Base-by-base conservation (phyloP, 1,139 yeast genomes). In the Zygoascus sp. region DNA sequence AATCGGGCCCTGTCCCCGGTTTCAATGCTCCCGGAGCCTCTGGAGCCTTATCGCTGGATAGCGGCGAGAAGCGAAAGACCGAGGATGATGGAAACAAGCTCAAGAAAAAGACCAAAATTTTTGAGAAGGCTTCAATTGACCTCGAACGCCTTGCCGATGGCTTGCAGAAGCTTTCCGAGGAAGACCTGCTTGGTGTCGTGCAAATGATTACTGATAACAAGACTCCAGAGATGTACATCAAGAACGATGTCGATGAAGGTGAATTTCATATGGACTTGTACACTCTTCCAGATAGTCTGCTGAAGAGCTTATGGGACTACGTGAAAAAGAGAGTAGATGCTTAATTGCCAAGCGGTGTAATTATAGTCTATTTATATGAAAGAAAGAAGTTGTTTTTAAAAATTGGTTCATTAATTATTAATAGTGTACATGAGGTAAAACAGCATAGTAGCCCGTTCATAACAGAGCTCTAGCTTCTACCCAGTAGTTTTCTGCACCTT, bases 161-260 rank as follows among this genome's bases (percentile, higher is more conserved):
- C 2, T 76, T 92, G 59, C 87, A 95, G 50, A 86, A 87, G 66
- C 75, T 92, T 52, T 82, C 76, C 51, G 98, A 92, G 67, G 97
- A 92, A 64, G 97, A 92, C 65, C 75, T 92, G 59, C 79, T 92
- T 50, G 95, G 90, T 32, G 94, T 92, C 45, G 97, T 92, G 46
- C 97, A 92, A 68, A 90, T 92, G 97, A 95, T 92, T 32, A 89
- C 96, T 46, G 97, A 92, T 66, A 92, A 92, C 69, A 81, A 88
- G 66, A 89, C 97, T 15, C 82, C 87, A 42, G 97, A 92, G 50
- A 92, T 92, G 96, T 89, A 86, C 67, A 86, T 92, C 61, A 89
- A 90, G 65, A 92, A 92, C 67, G 96, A 92, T 63, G 90, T 87
- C 45, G 97, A 90, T 54, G 94, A 88, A 60, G 98, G 98, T 44